A percentile compares a stretch with the other conserved stretches of the same genome.
Conservation (phyloP, 805 yeast genomes). For the Nakazawaea peltata region DNA sequence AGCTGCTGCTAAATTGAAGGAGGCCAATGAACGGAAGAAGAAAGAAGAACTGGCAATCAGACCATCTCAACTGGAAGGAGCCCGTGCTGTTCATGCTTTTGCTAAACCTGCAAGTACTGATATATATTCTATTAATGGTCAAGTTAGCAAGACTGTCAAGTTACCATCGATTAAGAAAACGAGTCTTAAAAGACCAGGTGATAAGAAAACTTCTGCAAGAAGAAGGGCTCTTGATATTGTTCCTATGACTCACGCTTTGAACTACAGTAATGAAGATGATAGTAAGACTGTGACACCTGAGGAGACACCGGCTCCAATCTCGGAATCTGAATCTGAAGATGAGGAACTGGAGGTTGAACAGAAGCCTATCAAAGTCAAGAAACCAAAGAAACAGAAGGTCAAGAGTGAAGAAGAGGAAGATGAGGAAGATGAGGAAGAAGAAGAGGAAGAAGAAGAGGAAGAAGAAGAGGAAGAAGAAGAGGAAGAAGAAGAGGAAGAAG, state of each 20-base stretch:
- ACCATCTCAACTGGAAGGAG: no score
- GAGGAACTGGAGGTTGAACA: slow-evolving; percentile 17
- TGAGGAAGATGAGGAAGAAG: slow-evolving; percentile 16
- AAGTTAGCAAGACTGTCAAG: slow-evolving; percentile 1
- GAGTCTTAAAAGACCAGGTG: slow-evolving; percentile 4
- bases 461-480: not conserved
- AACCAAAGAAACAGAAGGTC: not conserved
- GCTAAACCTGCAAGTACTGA: slow-evolving; percentile 2
- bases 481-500: not conserved
- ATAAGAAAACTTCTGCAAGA: slow-evolving; percentile 2
- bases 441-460: slow-evolving; percentile 10
- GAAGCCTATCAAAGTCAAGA: slow-evolving; percentile 14
- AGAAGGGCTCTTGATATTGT: slow-evolving; percentile 22
- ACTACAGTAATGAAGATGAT: slow-evolving; percentile 31
- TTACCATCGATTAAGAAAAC: slow-evolving; percentile 7
- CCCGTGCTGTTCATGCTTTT: not conserved
- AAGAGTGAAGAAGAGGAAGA: no score
- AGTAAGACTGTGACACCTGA: slow-evolving; percentile 15
- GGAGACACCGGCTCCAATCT: slow-evolving; percentile 8
- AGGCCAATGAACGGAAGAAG: slow-evolving; percentile 18
- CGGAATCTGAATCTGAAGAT: slow-evolving; percentile 15
- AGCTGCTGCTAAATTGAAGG: slow-evolving; percentile 25
- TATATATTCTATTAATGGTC: slow-evolving; percentile 5
- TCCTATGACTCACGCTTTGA: slow-evolving; percentile 50
- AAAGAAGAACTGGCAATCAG: no score